Base-by-base conservation (phyloP, 2,329 filamentous ascomycete species). In the Penicillium sp. region DNA sequence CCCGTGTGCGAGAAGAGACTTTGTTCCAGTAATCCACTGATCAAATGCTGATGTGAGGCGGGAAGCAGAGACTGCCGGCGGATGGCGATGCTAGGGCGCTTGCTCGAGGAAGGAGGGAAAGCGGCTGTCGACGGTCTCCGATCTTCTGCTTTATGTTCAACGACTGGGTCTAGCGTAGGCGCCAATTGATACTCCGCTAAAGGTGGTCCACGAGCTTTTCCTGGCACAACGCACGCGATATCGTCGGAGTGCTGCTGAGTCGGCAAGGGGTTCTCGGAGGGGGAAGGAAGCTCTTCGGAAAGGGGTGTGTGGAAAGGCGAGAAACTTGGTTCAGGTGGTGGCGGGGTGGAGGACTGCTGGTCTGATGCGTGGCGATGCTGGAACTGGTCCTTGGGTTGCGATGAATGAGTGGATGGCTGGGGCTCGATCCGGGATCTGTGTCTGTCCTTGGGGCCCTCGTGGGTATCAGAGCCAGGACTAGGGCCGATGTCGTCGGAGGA, bases 11-110 rank as follows among this genome's bases (percentile, higher is more conserved):
- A 15, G 63, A 64, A 54, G 55, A 61, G 63, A 11, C 59, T 68
- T 6, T 69, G 67, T 38, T 75, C 72, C 41, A 78, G 58, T 56
- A 78, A 64, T 17, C 71, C 70, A 37, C 63, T 71, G 55, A 78
- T 73, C 62, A 78, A 65, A 43, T 77, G 68, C 58, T 77, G 76
- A 41, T 78, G 75, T 31, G 74, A 72, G 3, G 69, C 57, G n/a
- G 75, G 72, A 39, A 78, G 71, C 50, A 79, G 69, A 57, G 76
- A 78, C 61, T 78, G 76, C 11, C 74, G 72, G 48, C 77, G 75
- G 43, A 70, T 59, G 15, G 70, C 69, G 52, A 76, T 64, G 47
- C 69, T 73, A 15, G 74, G 75, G 37, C 75, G 75, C 52, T 72
- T 71, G 54, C 35, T 71, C 47, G 50, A 63, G 54, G 43, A 61